Base-by-base conservation (phyloP, 2,329 filamentous ascomycete species). In the Fusarium austroafricanum region DNA sequence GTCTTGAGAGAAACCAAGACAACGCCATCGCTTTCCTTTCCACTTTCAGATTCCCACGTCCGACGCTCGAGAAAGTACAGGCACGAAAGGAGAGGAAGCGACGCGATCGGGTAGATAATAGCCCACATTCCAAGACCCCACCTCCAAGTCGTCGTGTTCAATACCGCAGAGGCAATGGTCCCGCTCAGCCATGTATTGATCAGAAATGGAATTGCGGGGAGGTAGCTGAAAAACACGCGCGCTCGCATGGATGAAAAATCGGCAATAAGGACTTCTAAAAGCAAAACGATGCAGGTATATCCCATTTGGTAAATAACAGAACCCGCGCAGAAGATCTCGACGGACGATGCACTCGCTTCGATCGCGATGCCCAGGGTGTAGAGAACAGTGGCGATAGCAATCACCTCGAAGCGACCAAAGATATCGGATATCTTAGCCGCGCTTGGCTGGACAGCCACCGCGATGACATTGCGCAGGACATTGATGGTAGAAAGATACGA, bases 81-180 rank as follows among this genome's bases (percentile, higher is more conserved):
- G 0, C 83, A 81, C 1, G 79, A 65, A 18, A 90, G 76, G 1
- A 90, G 79, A 2, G 88, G 87, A 6, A 89, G 61, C 0, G 84
- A 81, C 55, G 83, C 84, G 10, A 86, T 78, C 2, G 87, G 84
- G 70, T 86, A 89, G 49, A 89, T 87, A 64, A 90, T 84, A 45
- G 81, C 82, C 82, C 86, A 90, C 87, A 90, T 90, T 65, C 87
- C 88, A 23, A 88, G 82, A 15, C 88, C 88, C 87, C 87, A 90
- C 59, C 83, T 77, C 88, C 88, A 90, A 3, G 79, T 83, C 0
- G 85, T 85, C 3, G 72, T 74, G 1, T 57, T 69, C 20, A 89
- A 71, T 1, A 89, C 85, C 0, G 84, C 81, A 0, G 76, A 73
- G 0, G 85, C 83, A 49, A 90, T 77, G 63, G 86, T 83, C 20